Percentiles rank a stretch among this genome's conserved stretches.
Conservation (phyloP, 2,329 filamentous ascomycete species). For the Chaetomiaceae sp. region DNA sequence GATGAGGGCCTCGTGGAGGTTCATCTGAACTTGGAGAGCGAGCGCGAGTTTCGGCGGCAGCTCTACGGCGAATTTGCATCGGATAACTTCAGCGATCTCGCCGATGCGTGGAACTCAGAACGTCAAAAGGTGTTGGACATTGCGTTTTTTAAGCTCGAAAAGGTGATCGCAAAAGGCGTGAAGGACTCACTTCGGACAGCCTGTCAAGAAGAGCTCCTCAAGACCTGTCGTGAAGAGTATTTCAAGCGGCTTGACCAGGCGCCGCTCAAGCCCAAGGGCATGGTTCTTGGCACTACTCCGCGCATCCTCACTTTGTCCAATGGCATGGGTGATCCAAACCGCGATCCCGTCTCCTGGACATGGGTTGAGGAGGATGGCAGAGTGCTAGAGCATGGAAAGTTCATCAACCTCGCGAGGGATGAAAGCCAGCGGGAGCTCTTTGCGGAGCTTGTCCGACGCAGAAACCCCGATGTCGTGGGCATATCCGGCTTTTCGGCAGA, state of each 20-base stretch:
- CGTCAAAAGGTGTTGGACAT: constrained; percentile 79
- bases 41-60: constrained; percentile 69
- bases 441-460: constrained; percentile 71
- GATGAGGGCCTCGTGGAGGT: constrained; percentile 90
- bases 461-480: constrained; percentile 84
- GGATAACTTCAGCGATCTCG: constrained; percentile 91
- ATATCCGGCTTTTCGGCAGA: constrained; percentile 87
- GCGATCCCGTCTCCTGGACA: constrained; percentile 84
- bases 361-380: constrained; percentile 92
- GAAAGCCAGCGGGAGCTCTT: constrained; percentile 66
- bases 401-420: constrained; percentile 70
- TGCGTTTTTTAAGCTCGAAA: constrained; percentile 76
- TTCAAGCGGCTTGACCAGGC: constrained; percentile 89
- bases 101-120: constrained; percentile 90
- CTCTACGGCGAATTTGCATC: constrained; percentile 83
- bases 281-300: constrained; percentile 81
- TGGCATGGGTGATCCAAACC: constrained; percentile 66
- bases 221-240: constrained; percentile 82
- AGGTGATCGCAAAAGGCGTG: constrained; percentile 81
- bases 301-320: constrained; percentile 84
- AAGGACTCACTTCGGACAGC: constrained; percentile 92
- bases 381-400: constrained; percentile 83
- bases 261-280: constrained; percentile 90
- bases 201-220: constrained; percentile 90
- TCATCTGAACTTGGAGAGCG: constrained; percentile 69